Evolutionary conservation across 1,284 basidiomycete species (phyloP).

Genomic region (Cutaneotrichosporon sp.): DNA sequence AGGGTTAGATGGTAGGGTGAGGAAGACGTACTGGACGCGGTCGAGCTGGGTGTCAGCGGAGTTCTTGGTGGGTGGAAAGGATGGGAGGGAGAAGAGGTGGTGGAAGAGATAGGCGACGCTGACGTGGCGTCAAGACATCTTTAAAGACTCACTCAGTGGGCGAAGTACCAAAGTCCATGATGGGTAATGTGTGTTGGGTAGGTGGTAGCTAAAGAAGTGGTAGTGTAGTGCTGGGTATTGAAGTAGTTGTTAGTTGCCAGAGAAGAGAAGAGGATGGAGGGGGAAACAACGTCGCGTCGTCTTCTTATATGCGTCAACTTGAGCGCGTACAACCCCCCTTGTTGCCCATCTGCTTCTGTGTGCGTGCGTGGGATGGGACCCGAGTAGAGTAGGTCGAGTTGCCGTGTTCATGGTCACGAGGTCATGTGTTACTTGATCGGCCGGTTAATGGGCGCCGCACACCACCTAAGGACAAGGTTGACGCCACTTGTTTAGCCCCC

Average conservation of each 20-base stretch:
- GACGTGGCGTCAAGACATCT: neutral
- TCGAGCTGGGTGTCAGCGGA: constrained; percentile 26
- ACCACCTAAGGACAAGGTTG: neutral
- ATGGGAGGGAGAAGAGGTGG: neutral
- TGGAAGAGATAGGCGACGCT: neutral
- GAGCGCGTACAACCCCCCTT: neutral
- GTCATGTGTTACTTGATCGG: neutral
- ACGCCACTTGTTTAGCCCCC: neutral
- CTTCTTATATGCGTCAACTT: neutral
- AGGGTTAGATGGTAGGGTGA: constrained; percentile 5
- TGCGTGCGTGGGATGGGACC: neutral
- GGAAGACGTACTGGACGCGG: constrained; percentile 23
- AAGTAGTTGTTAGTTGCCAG: neutral
- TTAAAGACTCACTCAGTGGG: constrained; percentile 46
- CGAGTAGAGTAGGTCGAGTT: neutral
- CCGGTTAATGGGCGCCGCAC: neutral
- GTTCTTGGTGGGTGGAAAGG: neutral
- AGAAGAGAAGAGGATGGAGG: constrained; percentile 1
- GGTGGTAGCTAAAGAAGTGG: constrained; percentile 3
- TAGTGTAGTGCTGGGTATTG: neutral
- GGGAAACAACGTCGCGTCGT: neutral
- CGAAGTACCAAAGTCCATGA: constrained; percentile 42
- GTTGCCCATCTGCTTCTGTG: neutral
- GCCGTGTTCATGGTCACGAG: neutral
- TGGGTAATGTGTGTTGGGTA: constrained; percentile 13